Evolutionary conservation across 371 early-diverging fungal genomes (phyloP).

Genomic region (Syncephalis plumigaleata): DNA sequence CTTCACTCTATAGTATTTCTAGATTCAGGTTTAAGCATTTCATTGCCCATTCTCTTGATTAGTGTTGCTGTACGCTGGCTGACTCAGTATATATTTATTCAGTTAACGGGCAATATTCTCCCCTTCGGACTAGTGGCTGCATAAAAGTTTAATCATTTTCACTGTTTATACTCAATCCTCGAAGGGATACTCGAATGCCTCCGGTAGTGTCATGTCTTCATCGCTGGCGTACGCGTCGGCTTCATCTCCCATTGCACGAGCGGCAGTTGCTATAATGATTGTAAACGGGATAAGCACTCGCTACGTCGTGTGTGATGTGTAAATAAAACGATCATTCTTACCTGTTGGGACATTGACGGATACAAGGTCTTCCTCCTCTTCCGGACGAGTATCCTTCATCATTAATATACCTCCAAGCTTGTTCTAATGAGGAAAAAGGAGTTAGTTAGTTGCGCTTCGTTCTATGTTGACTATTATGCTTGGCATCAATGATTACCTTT

Average conservation of each 20-base stretch:
- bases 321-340: too few relatives aligned
- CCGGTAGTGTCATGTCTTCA: slow-evolving; percentile 61
- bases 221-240: slow-evolving; percentile 12
- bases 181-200: slow-evolving; percentile 76
- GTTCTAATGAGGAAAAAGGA: slow-evolving; percentile 12
- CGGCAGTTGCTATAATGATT: background rate
- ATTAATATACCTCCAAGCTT: slow-evolving; percentile 63
- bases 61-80: too few relatives aligned
- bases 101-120: too few relatives aligned
- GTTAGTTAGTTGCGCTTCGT: background rate
- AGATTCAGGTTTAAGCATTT: too few relatives aligned
- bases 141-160: too few relatives aligned
- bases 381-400: slow-evolving; percentile 39
- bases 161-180: slow-evolving; percentile 18
- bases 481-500: slow-evolving; percentile 24
- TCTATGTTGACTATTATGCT: background rate
- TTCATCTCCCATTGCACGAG: background rate
- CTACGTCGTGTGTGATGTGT: too few relatives aligned
- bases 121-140: too few relatives aligned
- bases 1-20: too few relatives aligned
- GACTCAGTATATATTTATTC: too few relatives aligned
- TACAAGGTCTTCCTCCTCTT: slow-evolving; percentile 38
- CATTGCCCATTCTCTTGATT: too few relatives aligned
- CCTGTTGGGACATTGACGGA: slow-evolving; percentile 28
- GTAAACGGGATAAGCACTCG: slow-evolving; percentile 8